Base-by-base conservation (phyloP, 192 early-diverging fungal species). In the Borealophlyctis nickersoniae region DNA sequence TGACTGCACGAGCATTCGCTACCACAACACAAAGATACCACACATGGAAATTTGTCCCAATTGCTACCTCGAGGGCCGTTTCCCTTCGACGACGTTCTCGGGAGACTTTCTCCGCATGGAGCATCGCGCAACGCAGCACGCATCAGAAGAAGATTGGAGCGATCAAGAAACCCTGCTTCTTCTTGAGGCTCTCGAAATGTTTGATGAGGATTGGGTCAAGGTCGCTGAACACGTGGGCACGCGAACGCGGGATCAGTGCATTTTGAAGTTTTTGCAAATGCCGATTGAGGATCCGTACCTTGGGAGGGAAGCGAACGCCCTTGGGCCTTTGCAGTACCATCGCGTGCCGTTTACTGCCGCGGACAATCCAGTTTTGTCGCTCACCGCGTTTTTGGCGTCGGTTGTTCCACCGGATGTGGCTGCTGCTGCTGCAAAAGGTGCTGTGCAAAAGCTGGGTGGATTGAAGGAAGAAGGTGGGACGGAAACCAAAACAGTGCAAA, bases 171-270 rank as follows among this genome's bases (percentile, higher is more conserved):
- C 83, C 11, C 73, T 95, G 26, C 72, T 91, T 30, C 72, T 99
- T 35, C 73, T 99, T 31, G 96, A 99, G 78, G 96, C 86, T 1
- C 72, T 99, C 22, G 96, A 99, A 68, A 79, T 92, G 79, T 95
- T 82, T 77, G 91, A 95, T 51, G 90, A 96, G 49, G 93, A 97
- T 67, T 99, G 96, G 96, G 80, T 84, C 58, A 82, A 86, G 45
- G 86, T 99, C 35, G 85, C 95, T 16, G 92, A 93, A 50, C 92
- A 96, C 60, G 93, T 99, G 2, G 93, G 92, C 0, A 93, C 92
- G 13, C 78, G 89, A 32, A 88, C 87, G 2, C 88, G 90, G 63
- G 92, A 95, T 54, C 89, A 96, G 66, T 99, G 96, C 63, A 84
- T 99, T 29, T 71, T 90, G 34, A 83, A 90, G 32, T 98, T 99